phyloP scores from a whole-genome alignment of 2,329 filamentous ascomycete species.

The Stagonosporopsis rhizophila region DNA sequence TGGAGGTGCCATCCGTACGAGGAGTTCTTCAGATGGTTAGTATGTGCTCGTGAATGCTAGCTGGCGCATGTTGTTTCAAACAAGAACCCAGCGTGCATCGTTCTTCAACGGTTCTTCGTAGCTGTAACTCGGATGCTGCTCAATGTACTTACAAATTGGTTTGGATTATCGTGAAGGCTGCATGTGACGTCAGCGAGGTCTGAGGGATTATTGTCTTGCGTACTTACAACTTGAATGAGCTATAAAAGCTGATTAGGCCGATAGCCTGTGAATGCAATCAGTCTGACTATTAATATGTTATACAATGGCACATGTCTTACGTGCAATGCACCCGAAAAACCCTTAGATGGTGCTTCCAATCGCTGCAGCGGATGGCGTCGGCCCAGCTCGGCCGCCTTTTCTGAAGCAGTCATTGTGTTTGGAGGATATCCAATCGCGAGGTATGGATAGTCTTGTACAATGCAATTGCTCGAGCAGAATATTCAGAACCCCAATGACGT shows the following conservation, averaged over 20 bases:
- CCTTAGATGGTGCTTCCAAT: conserved; percentile 69
- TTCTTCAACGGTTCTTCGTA: not conserved
- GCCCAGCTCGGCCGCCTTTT: conserved; percentile 35
- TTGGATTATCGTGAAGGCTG: conserved; percentile 42
- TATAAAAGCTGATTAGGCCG: conserved; percentile 55
- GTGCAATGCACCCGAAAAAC: conserved; percentile 69
- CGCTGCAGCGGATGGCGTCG: conserved; percentile 69
- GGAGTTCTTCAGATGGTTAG: conserved; percentile 51
- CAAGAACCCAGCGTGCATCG: not conserved
- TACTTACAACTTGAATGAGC: conserved; percentile 51
- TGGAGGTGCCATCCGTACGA: conserved; percentile 74
- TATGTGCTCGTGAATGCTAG: not conserved
- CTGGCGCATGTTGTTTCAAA: no score
- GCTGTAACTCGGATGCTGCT: not conserved
- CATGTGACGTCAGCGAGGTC: conserved; percentile 26
- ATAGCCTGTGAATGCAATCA: conserved; percentile 30
- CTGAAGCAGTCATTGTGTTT: conserved; percentile 24
- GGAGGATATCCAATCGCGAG: not conserved
- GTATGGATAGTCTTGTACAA: not conserved
- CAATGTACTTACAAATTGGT: conserved; percentile 29
- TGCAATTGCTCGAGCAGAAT: not conserved
- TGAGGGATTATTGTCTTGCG: not conserved
- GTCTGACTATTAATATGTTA: not conserved
- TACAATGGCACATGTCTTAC: conserved; percentile 30
- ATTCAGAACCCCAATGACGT: not conserved